phyloP scores from a whole-genome alignment of 1,284 basidiomycete genomes.

The Ustilago crameri region DNA sequence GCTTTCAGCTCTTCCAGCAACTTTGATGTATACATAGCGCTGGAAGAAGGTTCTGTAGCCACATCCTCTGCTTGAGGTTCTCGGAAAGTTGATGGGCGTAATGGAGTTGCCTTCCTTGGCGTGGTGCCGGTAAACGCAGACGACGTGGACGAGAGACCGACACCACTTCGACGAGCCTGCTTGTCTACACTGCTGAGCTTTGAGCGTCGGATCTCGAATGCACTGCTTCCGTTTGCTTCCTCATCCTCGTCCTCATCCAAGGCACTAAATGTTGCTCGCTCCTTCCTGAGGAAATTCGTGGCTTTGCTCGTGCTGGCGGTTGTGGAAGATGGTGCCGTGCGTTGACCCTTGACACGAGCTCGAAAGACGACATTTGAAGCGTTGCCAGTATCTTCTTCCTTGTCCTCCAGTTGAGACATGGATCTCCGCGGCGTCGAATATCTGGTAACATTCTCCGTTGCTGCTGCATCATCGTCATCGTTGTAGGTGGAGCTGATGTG shows the following conservation, averaged over 20 bases:
- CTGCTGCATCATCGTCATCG: slow-evolving; percentile 11
- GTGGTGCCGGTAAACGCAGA: slow-evolving; percentile 5
- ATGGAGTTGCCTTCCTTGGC: slow-evolving; percentile 11
- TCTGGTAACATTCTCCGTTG: neutral
- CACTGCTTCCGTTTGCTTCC: slow-evolving; percentile 5
- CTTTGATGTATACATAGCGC: slow-evolving; percentile 28
- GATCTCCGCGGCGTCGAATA: neutral
- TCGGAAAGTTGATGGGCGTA: slow-evolving; percentile 25
- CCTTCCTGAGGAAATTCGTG: neutral
- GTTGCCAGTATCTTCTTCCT: slow-evolving; percentile 7
- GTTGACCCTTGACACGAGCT: slow-evolving; percentile 12
- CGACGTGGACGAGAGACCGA: slow-evolving; percentile 1
- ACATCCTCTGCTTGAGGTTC: neutral
- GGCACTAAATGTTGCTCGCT: neutral
- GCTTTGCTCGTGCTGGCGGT: slow-evolving; percentile 3
- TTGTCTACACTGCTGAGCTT: slow-evolving; percentile 13
- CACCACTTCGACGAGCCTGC: slow-evolving; percentile 8
- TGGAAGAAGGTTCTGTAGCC: slow-evolving; percentile 1
- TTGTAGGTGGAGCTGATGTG: slow-evolving; percentile 24
- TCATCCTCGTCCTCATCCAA: slow-evolving; percentile 15
- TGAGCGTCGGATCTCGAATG: slow-evolving; percentile 33
- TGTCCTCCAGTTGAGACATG: neutral
- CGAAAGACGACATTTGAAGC: slow-evolving; percentile 27
- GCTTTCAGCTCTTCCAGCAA: slow-evolving; percentile 37
- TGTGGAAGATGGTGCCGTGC: slow-evolving; percentile 6